Evolutionary conservation across 345 rosid species (phyloP).

Genomic region (Schrenkiella parvula): DNA sequence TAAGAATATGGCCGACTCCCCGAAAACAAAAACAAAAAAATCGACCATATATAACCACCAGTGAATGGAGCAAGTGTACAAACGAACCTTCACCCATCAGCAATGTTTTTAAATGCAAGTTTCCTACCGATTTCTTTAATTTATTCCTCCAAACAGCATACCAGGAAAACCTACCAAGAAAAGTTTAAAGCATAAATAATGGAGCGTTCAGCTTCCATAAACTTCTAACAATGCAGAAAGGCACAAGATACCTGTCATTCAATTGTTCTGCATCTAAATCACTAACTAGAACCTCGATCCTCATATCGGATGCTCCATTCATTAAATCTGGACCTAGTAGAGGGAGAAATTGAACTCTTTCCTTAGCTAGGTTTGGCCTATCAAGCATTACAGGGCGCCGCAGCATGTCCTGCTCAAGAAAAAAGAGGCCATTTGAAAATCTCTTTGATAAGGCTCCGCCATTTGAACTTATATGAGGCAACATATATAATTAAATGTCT

Average conservation of each 20-base stretch:
- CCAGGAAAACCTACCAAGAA: slow-evolving; percentile 54
- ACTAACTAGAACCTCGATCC: slow-evolving; percentile 31
- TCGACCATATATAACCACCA: background rate
- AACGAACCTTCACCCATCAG: slow-evolving; percentile 43
- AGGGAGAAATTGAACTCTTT: slow-evolving; percentile 38
- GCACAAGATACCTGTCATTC: slow-evolving; percentile 44
- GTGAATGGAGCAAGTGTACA: background rate
- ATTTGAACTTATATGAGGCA: background rate
- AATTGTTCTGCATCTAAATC: slow-evolving; percentile 41
- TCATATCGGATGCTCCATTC: slow-evolving; percentile 37
- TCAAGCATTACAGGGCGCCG: slow-evolving; percentile 66
- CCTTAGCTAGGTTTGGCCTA: slow-evolving; percentile 46
- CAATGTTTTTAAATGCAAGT: slow-evolving; percentile 33
- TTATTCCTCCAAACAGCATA: slow-evolving; percentile 49
- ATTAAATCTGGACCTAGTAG: slow-evolving; percentile 36
- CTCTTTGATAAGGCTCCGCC: background rate
- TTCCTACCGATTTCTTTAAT: slow-evolving; percentile 33
- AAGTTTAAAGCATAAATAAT: slow-evolving; percentile 12
- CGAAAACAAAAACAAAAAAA: background rate
- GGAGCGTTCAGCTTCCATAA: slow-evolving; percentile 7
- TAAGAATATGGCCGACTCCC: slow-evolving; percentile 13
- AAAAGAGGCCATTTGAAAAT: slow-evolving; percentile 10
- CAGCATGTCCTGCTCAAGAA: slow-evolving; percentile 55
- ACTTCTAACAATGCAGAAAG: background rate
- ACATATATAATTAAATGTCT: background rate